These are phyloP conservation scores for Pugionium cornutum DNA, from an alignment of 345 rosid genomes.

Conservation along the genomic window DNA sequence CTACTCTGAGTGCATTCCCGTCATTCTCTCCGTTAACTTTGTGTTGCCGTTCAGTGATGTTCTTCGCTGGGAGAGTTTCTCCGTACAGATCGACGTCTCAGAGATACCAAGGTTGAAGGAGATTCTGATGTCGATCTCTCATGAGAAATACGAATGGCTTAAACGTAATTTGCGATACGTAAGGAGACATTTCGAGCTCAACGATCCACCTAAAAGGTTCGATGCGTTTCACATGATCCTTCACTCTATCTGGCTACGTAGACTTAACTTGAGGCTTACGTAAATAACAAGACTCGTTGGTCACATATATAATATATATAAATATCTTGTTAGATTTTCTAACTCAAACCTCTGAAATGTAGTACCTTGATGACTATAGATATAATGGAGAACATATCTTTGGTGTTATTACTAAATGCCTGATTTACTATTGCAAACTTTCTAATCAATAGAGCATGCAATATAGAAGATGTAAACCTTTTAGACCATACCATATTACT, in stretches of 20 bases:
- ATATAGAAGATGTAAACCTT: background rate
- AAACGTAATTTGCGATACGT: slow-evolving; percentile 55
- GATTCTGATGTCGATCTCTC: slow-evolving; percentile 54
- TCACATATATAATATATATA: background rate
- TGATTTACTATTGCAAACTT: slow-evolving; percentile 14
- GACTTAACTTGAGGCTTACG: slow-evolving; percentile 56
- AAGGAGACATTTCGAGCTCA: slow-evolving; percentile 70
- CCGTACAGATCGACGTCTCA: slow-evolving; percentile 55
- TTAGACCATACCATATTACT: slow-evolving; percentile 14
- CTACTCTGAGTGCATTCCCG: slow-evolving; percentile 82
- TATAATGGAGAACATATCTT: slow-evolving; percentile 15
- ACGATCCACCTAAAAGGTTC: slow-evolving; percentile 68
- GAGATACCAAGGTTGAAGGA: slow-evolving; percentile 81
- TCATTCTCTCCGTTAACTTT: slow-evolving; percentile 66
- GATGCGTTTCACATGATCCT: slow-evolving; percentile 81
- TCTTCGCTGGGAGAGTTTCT: slow-evolving; percentile 79
- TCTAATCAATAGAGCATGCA: background rate
- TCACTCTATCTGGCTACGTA: slow-evolving; percentile 90
- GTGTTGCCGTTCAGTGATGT: slow-evolving; percentile 85
- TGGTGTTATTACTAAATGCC: slow-evolving; percentile 19
- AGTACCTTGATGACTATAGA: slow-evolving; percentile 13
- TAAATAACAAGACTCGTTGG: slow-evolving; percentile 27
- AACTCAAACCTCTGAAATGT: slow-evolving; percentile 19
- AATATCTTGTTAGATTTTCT: slow-evolving; percentile 9
- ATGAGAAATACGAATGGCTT: slow-evolving; percentile 55